phyloP scores from a whole-genome alignment of 768 basidiomycete species.

The Mycena alexandri region DNA sequence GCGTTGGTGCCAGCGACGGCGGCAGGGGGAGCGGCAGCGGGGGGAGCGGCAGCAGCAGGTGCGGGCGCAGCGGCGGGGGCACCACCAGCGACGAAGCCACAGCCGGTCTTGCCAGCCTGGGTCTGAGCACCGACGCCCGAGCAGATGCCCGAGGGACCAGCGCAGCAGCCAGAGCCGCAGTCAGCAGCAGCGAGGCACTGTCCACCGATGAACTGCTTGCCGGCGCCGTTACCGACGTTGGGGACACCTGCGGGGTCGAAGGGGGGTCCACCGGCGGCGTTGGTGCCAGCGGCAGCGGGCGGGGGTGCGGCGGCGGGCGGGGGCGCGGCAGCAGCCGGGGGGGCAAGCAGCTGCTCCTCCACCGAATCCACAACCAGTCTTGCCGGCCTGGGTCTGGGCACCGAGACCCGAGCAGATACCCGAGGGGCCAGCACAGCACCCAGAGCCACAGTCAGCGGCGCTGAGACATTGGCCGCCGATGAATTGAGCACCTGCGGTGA shows the following conservation, averaged over 20 bases:
- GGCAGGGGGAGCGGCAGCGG: not conserved
- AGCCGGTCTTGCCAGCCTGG: constrained; percentile 26
- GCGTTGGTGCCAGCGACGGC: not conserved
- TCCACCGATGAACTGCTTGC: no score
- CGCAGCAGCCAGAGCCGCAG: constrained; percentile 22
- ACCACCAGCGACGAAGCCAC: constrained; percentile 9
- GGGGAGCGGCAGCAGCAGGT: not conserved
- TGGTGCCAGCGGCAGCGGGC: not conserved
- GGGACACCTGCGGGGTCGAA: no score
- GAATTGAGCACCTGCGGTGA: no score
- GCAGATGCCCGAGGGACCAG: constrained; percentile 2
- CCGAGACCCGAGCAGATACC: constrained; percentile 6
- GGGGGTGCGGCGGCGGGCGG: not conserved
- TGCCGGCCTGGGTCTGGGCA: constrained; percentile 24
- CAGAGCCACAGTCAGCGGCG: constrained; percentile 21
- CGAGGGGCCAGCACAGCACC: constrained; percentile 13
- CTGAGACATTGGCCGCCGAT: constrained; percentile 23
- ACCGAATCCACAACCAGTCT: constrained; percentile 25
- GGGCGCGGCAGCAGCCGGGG: constrained; percentile 1
- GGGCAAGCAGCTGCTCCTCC: constrained; percentile 5
- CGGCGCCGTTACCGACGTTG: no score
- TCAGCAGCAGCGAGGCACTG: no score
- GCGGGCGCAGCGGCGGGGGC: not conserved
- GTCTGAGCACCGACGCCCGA: constrained; percentile 13
- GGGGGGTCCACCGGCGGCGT: constrained; percentile 9